Percentiles rank a stretch among this genome's conserved stretches.
These are phyloP conservation scores for Gaeumannomyces sp. DNA, from an alignment of 2,329 filamentous ascomycete species.

Conservation along the genomic window DNA sequence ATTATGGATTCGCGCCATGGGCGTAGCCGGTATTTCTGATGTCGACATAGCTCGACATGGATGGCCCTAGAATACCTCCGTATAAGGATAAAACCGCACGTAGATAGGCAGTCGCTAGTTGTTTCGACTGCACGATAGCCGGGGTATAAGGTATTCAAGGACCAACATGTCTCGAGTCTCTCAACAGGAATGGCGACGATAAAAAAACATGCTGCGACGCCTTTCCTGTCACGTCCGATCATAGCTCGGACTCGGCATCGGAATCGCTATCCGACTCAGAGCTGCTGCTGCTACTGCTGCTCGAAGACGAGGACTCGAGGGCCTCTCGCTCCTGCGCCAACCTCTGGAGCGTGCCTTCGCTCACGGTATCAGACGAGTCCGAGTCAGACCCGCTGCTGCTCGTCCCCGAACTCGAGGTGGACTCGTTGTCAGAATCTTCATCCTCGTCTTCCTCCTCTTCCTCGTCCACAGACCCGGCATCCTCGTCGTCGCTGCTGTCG, in stretches of 20 bases:
- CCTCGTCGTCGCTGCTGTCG: slow-evolving; percentile 17
- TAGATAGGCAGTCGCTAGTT: no score
- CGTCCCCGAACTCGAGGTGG: slow-evolving; percentile 17
- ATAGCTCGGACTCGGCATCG: slow-evolving; percentile 3
- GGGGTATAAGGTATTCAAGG: background rate
- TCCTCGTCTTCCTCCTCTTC: slow-evolving; percentile 21
- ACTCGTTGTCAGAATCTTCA: slow-evolving; percentile 18
- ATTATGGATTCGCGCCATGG: background rate
- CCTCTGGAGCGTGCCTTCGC: slow-evolving; percentile 10
- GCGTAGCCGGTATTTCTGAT: no score
- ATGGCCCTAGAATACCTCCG: no score
- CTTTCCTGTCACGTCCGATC: background rate
- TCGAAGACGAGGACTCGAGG: slow-evolving; percentile 32
- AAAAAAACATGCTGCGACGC: background rate
- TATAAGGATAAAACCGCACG: background rate
- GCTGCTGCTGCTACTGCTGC: slow-evolving; percentile 10
- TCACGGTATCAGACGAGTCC: slow-evolving; percentile 10
- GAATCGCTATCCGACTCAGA: slow-evolving; percentile 13
- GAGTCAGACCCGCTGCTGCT: slow-evolving; percentile 13
- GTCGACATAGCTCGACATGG: no score
- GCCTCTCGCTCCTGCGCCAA: slow-evolving; percentile 22
- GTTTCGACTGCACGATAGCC: background rate
- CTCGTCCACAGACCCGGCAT: slow-evolving; percentile 17
- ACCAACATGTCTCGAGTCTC: background rate
- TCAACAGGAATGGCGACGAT: no score